Evolutionary conservation across 352 stramenopile species (phyloP), one percentile per base, ranked within the genome.

Genomic region (Achlya hypogyna): DNA sequence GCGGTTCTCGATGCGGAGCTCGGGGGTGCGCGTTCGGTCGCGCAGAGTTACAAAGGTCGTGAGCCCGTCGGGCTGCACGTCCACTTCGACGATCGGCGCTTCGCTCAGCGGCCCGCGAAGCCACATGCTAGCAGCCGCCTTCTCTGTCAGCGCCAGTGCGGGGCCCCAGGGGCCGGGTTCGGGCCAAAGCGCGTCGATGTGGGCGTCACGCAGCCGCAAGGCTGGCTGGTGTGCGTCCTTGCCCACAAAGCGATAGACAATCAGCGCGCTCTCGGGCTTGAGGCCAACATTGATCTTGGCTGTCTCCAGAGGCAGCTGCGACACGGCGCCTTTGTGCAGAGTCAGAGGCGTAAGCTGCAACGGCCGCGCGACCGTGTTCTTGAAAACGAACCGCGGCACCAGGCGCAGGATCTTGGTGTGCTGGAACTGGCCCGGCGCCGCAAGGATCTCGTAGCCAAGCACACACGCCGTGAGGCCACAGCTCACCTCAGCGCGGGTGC

Each of bases 1-100:
- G 2, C 86, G 83, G 65, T 95, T 95, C 62, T 95, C 86, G 52
- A 95, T 92, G 16, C 86, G 86, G 54, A 93, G 91, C 20, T 75
- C 80, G 16, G 86, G 85, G 0, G 72, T 79, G 16, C 68, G 51
- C 5, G 85, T 92, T 58, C 87, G 80, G 62, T 95, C 86, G 23
- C 72, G 84, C 12, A 93, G 69, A 20, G 74, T 84, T 8, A 75
- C 72, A 34, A 87, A 92, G n/a, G 92, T 84, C 9, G 74, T 91
- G 62, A 89, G 79, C 10, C 87, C 75, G 1, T 75, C 62, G 18
- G 79, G 77, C 53, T 89, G 80, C 9, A 88, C 75, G 25, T 71
- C 72, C 6, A 91, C 62, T 51, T 83, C 91, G 65, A 79, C 83
- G 45, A 86, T 78, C 27, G 86, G 86, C 10, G 83, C 86, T 70